A percentile compares a stretch with the other conserved stretches of the same genome.
Conservation (phyloP, 768 basidiomycete genomes). For the Amanita polypyramis region DNA sequence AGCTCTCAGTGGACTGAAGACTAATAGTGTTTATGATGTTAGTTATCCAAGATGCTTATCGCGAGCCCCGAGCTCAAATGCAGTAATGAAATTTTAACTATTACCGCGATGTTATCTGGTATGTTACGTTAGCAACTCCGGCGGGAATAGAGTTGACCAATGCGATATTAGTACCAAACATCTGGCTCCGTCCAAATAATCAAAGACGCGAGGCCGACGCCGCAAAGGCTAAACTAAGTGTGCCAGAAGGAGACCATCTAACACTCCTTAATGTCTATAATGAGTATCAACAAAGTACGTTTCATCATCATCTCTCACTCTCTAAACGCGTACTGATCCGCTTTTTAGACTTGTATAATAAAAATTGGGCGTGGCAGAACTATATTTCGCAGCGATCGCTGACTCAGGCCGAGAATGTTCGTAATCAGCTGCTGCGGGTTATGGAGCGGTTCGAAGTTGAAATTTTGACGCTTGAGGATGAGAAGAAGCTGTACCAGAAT, state of each 20-base stretch:
- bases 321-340: neutral
- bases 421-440: constrained; percentile 73
- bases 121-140: constrained; percentile 12
- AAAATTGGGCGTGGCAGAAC: constrained; percentile 86
- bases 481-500: constrained; percentile 59
- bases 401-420: constrained; percentile 84
- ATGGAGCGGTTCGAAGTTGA: constrained; percentile 91
- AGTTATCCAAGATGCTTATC: constrained; percentile 92
- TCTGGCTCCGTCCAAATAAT: constrained; percentile 89
- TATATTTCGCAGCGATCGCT: constrained; percentile 55
- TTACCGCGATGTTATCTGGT: constrained; percentile 96
- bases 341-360: constrained; percentile 55
- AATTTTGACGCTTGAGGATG: constrained; percentile 55
- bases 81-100: constrained; percentile 90
- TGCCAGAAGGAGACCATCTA: constrained; percentile 95
- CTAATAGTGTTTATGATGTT: constrained; percentile 2
- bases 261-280: constrained; percentile 95
- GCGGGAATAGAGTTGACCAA: neutral
- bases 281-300: constrained; percentile 74
- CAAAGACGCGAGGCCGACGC: constrained; percentile 86
- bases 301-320: neutral
- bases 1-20: constrained; percentile 20
- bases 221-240: constrained; percentile 78
- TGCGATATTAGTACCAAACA: constrained; percentile 59
- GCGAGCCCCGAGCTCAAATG: constrained; percentile 92